Evolutionary conservation across 2,329 filamentous ascomycete genomes (phyloP).

Genomic region (Waltergamsia citrina): DNA sequence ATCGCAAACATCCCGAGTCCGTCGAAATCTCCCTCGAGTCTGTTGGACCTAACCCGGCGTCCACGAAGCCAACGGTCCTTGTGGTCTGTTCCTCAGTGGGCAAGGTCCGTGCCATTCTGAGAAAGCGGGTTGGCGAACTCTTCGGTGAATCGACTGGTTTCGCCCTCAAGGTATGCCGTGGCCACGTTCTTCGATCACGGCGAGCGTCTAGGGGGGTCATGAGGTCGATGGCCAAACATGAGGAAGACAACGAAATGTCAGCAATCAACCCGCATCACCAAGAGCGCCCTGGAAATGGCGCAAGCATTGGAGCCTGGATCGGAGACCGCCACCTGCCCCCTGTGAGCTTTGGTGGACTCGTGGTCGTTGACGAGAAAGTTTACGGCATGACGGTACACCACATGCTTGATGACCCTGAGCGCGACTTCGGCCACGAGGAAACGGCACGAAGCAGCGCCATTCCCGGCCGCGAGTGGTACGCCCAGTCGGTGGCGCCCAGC

Average conservation of each 20-base stretch:
- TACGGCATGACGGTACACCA: slow-evolving; percentile 97
- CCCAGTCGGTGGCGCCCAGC: slow-evolving; percentile 29
- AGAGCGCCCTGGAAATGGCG: slow-evolving; percentile 69
- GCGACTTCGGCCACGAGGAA: slow-evolving; percentile 22
- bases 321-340: slow-evolving; percentile 79
- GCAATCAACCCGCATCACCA: slow-evolving; percentile 70
- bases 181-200: slow-evolving; percentile 55
- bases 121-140: slow-evolving; percentile 53
- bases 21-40: slow-evolving; percentile 71
- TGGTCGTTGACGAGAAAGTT: slow-evolving; percentile 73
- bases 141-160: slow-evolving; percentile 56
- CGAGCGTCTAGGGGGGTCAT: slow-evolving; percentile 23
- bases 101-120: slow-evolving; percentile 63
- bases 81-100: slow-evolving; percentile 68
- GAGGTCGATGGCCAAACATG: slow-evolving; percentile 22
- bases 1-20: slow-evolving; percentile 65
- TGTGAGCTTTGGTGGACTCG: slow-evolving; percentile 81
- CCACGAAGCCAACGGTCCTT: slow-evolving; percentile 62
- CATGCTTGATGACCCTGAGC: slow-evolving; percentile 70
- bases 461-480: slow-evolving; percentile 30
- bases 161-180: slow-evolving; percentile 62
- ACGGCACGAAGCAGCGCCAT: slow-evolving; percentile 27
- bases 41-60: slow-evolving; percentile 58
- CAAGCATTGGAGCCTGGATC: slow-evolving; percentile 86
- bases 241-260: slow-evolving; percentile 26